Base-by-base conservation (phyloP, 257 asterid genomes). In the Scutellaria barbata region DNA sequence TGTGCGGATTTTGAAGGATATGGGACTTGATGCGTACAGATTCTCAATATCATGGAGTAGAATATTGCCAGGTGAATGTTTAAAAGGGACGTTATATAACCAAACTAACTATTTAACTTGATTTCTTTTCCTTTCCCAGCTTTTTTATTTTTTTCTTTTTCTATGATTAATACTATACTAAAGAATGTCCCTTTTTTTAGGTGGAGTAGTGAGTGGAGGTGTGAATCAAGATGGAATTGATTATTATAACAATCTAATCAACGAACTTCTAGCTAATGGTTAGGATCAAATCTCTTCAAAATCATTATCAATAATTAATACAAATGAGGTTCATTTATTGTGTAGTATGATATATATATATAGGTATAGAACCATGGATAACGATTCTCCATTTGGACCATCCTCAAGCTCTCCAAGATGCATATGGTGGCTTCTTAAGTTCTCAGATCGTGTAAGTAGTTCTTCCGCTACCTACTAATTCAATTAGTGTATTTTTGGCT, bases 391-490 rank as follows among this genome's bases (percentile, higher is more conserved):
- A 84, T 56, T 79, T 81, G 43, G 74, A 84, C 69, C 8, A 63
- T 11, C 81, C 88, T 2, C 86, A 81, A 70, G 76, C 81, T 56
- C 11, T 84, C 37, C 57, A 81, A 74, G 88, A 71, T 64, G 79
- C 79, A 13, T 84, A 84, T 35, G 86, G 83, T 20, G 88, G 86
- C 2, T 84, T 81, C 55, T 57, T 84, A 57, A 84, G 84, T 60
- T 39, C 71, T 51, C 69, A 17, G 35, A 81, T 84, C 16, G 84
- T 81, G 88, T 79, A 76, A 71, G 85, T 52, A 30, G n/a, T 39
- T 30, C 65, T 22, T 22, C 25, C 2, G 2, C 25, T 2, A 22
- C 25, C 25, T 2, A 22, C 25, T 13, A n/a, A 30, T 42, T 42
- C n/a, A 42, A 42, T 42, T 5, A 42, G 46, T 42, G 46, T 17